Percentiles rank a stretch among this genome's conserved stretches.
Conservation (phyloP, 164 flowering plant genomes). For the Saururus chinensis region DNA sequence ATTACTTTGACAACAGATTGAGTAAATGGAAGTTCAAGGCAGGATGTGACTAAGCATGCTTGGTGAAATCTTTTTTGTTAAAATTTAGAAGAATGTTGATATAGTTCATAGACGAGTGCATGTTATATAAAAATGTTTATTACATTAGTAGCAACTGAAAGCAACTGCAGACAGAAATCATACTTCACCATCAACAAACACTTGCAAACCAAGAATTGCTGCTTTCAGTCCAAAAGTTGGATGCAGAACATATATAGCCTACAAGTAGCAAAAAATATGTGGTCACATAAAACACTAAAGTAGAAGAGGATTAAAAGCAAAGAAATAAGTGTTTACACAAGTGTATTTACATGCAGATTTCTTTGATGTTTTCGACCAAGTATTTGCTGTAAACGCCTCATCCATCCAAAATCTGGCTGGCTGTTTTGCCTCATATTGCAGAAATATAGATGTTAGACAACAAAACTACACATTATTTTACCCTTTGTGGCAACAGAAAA, state of each 20-base stretch:
- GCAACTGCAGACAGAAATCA: conserved; percentile 6
- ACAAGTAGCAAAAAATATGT: conserved; percentile 4
- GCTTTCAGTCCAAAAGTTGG: conserved; percentile 84
- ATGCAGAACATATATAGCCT: conserved; percentile 95
- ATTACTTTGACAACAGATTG: background rate
- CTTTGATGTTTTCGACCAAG: conserved; percentile 95
- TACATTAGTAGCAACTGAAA: background rate
- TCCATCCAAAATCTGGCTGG: conserved; percentile 95
- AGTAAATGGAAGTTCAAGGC: background rate
- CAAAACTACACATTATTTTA: background rate
- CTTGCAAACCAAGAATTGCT: conserved; percentile 61
- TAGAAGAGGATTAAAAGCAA: background rate
- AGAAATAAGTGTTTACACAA: background rate
- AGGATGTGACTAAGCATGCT: background rate
- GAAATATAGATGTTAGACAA: background rate
- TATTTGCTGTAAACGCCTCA: conserved; percentile 87
- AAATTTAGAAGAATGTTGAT: too few species aligned
- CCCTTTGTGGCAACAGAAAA: too few species aligned
- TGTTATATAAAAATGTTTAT: too few species aligned
- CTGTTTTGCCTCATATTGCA: conserved; percentile 27
- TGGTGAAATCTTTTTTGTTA: too few species aligned
- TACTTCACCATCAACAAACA: conserved; percentile 81
- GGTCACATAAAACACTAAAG: background rate
- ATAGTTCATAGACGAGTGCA: too few species aligned
- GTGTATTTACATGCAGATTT: conserved; percentile 66